Evolutionary conservation across 495 filamentous ascomycete species (phyloP), one percentile per base, ranked within the genome.

Genomic region (Pyrenula massariospora): DNA sequence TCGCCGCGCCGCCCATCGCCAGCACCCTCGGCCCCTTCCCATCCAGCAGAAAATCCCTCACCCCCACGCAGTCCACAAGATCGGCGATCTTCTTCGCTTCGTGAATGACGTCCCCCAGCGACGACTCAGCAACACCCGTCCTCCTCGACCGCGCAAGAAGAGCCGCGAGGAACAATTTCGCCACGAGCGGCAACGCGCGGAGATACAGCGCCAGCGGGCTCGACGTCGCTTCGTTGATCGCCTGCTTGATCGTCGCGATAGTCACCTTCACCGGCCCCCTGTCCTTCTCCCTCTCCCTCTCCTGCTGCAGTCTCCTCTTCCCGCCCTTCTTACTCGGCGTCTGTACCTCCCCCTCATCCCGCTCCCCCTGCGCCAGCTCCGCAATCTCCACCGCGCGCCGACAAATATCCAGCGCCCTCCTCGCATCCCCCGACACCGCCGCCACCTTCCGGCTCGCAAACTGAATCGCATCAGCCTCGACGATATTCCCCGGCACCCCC

Each of bases 361-460:
- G 54, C 22, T 21, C 54, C 24, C 56, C 48, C 47, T 48, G 12
- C 22, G 25, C 82, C 53, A 86, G 78, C 67, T 99, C 94, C 11
- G 93, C 93, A 20, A 99, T 83, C 68, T 99, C 94, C 8, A 99
- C 93, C 1, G 94, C 94, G 53, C 94, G 82, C 0, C 94, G 81
- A 65, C 94, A 99, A 52, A 99, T 97, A 63, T 99, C 94, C 8
- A 99, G 74, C 2, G 91, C 92, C 22, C 94, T 82, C 24, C 94
- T 77, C 12, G 94, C 94, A 62, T 99, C 94, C 48, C 94, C 94
- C 57, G 85, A 91, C 24, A 99, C 94, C 12, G 93, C 92, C 0
- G 94, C 94, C 1, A 99, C 94, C 70, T 99, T 99, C 21, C 94
- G 79, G 54, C 87, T 89, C 3, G 94, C 94, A 64, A 99, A 99